Percentiles rank a stretch among this genome's conserved stretches.
phyloP scores from a whole-genome alignment of 305 asterid species.

The Fraxinus paxiana region DNA sequence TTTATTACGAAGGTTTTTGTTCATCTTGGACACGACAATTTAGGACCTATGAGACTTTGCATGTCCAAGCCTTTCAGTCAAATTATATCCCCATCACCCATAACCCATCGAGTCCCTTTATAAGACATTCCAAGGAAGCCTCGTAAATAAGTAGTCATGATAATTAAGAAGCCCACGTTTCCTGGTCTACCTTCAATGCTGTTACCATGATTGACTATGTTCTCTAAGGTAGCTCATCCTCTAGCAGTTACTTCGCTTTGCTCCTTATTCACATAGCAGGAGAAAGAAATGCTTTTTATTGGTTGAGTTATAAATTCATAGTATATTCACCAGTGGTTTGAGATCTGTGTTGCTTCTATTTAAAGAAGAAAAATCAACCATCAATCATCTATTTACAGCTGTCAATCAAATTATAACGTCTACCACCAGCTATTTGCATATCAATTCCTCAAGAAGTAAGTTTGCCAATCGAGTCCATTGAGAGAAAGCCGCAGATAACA shows the following conservation, averaged over 20 bases:
- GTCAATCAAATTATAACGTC: neutral
- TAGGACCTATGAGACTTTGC: neutral
- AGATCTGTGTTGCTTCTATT: neutral
- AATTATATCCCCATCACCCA: neutral
- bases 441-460: neutral
- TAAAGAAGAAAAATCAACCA: neutral
- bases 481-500: neutral
- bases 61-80: neutral
- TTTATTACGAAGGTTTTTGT: neutral
- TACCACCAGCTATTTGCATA: neutral
- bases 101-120: neutral
- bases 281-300: neutral
- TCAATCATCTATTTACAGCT: neutral
- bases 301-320: neutral
- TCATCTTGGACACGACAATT: neutral
- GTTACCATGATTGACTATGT: neutral
- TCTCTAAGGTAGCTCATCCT: neutral
- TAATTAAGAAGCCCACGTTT: neutral
- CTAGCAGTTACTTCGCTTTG: neutral
- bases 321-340: neutral
- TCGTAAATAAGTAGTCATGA: neutral
- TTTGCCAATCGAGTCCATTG: neutral
- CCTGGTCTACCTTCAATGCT: neutral
- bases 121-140: neutral
- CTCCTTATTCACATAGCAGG: neutral